Percentiles rank a stretch among this genome's conserved stretches.
phyloP scores from a whole-genome alignment of 371 early-diverging fungal genomes.

The Actinomortierella ambigua region DNA sequence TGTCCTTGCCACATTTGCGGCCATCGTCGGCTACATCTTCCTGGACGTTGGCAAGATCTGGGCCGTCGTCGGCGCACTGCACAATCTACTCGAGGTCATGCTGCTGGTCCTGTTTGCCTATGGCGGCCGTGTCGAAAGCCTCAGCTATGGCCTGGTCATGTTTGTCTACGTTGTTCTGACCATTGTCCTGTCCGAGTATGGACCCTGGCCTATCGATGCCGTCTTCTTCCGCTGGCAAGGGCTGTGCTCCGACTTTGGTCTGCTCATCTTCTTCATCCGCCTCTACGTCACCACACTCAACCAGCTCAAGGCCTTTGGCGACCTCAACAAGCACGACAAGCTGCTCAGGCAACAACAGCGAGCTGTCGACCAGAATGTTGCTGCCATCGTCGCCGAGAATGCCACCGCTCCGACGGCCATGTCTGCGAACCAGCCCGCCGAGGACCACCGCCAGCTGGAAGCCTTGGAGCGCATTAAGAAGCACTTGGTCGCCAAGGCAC shows the following conservation, averaged over 20 bases:
- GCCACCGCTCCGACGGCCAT: not conserved
- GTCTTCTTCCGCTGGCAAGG: conserved; percentile 59
- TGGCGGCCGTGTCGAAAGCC: conserved; percentile 45
- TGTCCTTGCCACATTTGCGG: conserved; percentile 48
- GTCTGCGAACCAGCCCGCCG: not conserved
- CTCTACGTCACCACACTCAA: conserved; percentile 40
- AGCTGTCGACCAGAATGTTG: conserved; percentile 9
- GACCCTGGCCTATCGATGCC: conserved; percentile 56
- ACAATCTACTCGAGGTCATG: conserved; percentile 53
- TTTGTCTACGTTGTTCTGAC: conserved; percentile 43
- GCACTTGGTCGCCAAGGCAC: too few relatives aligned
- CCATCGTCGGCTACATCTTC: conserved; percentile 46
- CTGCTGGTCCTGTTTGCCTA: conserved; percentile 32
- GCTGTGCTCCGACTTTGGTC: conserved; percentile 52
- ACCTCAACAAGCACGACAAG: conserved; percentile 15
- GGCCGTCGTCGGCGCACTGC: conserved; percentile 54
- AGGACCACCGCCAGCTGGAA: too few relatives aligned
- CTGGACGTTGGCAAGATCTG: conserved; percentile 57
- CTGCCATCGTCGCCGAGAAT: not conserved
- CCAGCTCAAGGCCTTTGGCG: conserved; percentile 31
- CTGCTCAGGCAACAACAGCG: conserved; percentile 19
- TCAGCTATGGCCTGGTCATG: conserved; percentile 42
- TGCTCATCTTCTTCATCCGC: conserved; percentile 48
- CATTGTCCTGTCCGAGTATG: conserved; percentile 40
- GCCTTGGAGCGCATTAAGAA: too few relatives aligned